These are phyloP conservation scores for Liquidambar formosana DNA, from an alignment of 164 flowering plant species.

Conservation along the genomic window DNA sequence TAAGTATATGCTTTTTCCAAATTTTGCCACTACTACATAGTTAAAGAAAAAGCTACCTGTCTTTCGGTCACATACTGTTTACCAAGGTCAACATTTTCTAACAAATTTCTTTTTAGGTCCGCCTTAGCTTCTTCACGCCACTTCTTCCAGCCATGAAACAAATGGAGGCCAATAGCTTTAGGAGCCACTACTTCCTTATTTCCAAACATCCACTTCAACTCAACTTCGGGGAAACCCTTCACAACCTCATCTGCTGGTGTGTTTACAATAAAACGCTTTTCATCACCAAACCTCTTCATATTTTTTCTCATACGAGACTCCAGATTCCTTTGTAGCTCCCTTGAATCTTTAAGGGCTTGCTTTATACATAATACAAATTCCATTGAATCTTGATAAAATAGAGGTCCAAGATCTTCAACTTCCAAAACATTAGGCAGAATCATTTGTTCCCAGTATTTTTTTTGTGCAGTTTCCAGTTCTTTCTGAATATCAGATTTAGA, in stretches of 20 bases:
- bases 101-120: constrained; percentile 58
- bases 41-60: constrained; percentile 52
- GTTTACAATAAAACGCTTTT: constrained; percentile 55
- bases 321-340: constrained; percentile 61
- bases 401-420: constrained; percentile 46
- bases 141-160: constrained; percentile 89
- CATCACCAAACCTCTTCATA: constrained; percentile 71
- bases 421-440: constrained; percentile 66
- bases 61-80: constrained; percentile 67
- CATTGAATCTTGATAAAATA: constrained; percentile 39
- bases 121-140: constrained; percentile 91
- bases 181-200: constrained; percentile 81
- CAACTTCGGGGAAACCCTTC: constrained; percentile 86
- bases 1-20: background rate
- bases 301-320: constrained; percentile 58
- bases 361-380: constrained; percentile 57
- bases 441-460: constrained; percentile 62
- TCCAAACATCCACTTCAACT: constrained; percentile 91
- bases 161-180: constrained; percentile 57
- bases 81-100: constrained; percentile 72
- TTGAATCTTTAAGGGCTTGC: constrained; percentile 59
- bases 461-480: constrained; percentile 66
- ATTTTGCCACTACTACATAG: background rate
- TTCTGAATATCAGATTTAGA: constrained; percentile 68
- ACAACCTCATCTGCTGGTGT: constrained; percentile 75